Percentiles rank a stretch among this genome's conserved stretches.
Evolutionary conservation across 495 filamentous ascomycete genomes (phyloP).

Genomic region (Trichoderma virens): DNA sequence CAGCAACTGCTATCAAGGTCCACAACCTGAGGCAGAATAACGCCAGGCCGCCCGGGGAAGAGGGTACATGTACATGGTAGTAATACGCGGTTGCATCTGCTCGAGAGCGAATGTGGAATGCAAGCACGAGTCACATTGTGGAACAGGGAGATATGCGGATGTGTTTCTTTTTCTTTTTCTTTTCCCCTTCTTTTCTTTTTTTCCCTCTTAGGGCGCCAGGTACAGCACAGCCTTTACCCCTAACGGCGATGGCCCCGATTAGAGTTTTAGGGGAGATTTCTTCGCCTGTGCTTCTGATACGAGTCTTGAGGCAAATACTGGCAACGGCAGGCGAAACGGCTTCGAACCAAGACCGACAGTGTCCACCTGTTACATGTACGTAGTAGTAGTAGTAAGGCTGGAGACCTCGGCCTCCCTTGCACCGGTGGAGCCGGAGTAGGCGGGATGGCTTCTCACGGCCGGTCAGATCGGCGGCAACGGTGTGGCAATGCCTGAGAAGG

Average conservation of each 20-base stretch:
- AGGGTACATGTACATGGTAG: no score
- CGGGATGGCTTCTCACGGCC: constrained; percentile 5
- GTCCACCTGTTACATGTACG: not conserved
- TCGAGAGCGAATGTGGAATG: not conserved
- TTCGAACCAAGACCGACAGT: not conserved
- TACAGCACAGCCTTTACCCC: not conserved
- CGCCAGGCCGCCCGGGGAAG: not conserved
- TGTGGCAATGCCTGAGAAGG: not conserved
- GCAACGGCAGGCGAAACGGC: not conserved
- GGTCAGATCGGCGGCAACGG: constrained; percentile 6
- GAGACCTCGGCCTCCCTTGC: constrained; percentile 1
- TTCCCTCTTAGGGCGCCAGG: not conserved
- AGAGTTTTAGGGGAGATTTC: not conserved
- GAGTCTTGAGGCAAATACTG: not conserved
- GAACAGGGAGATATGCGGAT: not conserved
- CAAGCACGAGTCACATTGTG: not conserved
- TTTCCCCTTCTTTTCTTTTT: not conserved
- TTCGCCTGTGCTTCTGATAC: not conserved
- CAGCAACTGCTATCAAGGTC: not conserved
- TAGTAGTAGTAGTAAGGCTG: not conserved
- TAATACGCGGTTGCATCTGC: no score
- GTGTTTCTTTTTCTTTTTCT: not conserved
- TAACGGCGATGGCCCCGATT: not conserved
- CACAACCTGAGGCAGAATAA: not conserved
- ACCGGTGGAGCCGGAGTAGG: not conserved